Evolutionary conservation across 2,329 filamentous ascomycete species (phyloP).

Genomic region (Zopfia rhizophila): DNA sequence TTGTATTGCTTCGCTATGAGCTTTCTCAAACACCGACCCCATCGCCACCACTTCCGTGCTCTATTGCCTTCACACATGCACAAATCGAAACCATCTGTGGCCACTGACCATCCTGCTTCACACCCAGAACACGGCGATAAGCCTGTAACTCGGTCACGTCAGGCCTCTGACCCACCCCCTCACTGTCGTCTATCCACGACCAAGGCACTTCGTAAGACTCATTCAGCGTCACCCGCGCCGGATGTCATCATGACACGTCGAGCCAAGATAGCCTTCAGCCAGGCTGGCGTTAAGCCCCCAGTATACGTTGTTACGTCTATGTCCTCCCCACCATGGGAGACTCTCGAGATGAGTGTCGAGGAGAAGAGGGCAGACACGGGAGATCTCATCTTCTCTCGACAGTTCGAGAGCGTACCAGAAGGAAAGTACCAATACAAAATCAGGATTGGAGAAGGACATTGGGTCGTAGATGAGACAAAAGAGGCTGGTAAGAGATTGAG

Average conservation of each 20-base stretch:
- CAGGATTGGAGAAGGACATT: conserved; percentile 71
- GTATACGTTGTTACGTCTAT: conserved; percentile 77
- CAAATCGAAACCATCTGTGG: conserved; percentile 29
- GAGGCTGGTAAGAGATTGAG: conserved; percentile 64
- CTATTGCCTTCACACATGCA: conserved; percentile 27
- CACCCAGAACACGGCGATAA: background rate
- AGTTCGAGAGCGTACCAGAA: conserved; percentile 65
- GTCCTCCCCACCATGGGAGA: conserved; percentile 73
- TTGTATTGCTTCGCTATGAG: conserved; percentile 26
- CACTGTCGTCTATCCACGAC: background rate
- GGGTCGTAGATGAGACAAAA: conserved; percentile 71
- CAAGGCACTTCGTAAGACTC: conserved; percentile 3
- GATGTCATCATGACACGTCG: conserved; percentile 31
- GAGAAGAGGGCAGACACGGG: conserved; percentile 60
- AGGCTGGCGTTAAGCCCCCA: conserved; percentile 70
- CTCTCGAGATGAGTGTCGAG: conserved; percentile 70
- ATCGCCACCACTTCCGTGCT: conserved; percentile 27
- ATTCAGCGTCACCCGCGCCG: conserved; percentile 7
- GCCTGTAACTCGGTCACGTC: background rate
- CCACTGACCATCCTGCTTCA: conserved; percentile 39
- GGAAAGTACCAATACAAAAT: conserved; percentile 80
- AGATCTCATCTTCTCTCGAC: conserved; percentile 68
- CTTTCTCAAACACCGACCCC: conserved; percentile 27
- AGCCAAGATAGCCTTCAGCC: conserved; percentile 70
- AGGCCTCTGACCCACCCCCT: conserved; percentile 2